Conservation (phyloP, 371 early-diverging fungal species). For the Apophysomyces elegans region DNA sequence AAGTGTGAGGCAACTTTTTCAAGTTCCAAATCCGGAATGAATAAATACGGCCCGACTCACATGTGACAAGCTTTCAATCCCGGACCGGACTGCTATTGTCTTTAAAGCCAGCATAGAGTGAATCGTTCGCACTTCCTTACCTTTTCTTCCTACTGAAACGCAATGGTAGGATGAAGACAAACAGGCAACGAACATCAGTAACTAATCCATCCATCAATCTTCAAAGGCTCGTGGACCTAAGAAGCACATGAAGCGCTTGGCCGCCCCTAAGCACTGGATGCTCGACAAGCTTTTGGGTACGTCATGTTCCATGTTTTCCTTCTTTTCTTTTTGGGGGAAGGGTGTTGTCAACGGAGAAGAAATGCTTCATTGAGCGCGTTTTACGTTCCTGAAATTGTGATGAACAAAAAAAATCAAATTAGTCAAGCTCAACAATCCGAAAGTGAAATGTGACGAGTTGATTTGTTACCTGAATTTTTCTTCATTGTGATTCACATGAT, state of each 20-base stretch:
- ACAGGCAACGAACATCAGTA: not conserved
- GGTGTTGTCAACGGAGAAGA: not conserved
- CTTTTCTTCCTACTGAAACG: not conserved
- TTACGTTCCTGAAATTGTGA: slow-evolving; percentile 14
- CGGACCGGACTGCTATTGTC: too few species aligned
- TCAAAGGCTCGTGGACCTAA: slow-evolving; percentile 97
- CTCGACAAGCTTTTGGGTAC: slow-evolving; percentile 94
- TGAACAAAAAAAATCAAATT: slow-evolving; percentile 41
- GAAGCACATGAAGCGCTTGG: slow-evolving; percentile 99
- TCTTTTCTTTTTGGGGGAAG: not conserved
- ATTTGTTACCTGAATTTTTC: slow-evolving; percentile 22
- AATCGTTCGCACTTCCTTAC: not conserved
- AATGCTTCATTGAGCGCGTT: not conserved
- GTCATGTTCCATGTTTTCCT: not conserved
- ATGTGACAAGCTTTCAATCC: too few species aligned
- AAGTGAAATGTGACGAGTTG: slow-evolving; percentile 11
- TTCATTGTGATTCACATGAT: not conserved
- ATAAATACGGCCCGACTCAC: too few species aligned
- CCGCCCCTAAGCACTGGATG: slow-evolving; percentile 99
- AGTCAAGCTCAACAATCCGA: slow-evolving; percentile 58
- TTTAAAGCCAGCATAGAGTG: too few species aligned
- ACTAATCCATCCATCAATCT: slow-evolving; percentile 10
- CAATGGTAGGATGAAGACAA: not conserved
- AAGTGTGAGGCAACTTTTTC: too few species aligned
- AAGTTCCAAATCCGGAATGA: too few species aligned